Conservation (phyloP, 306 rosid genomes). For the Prunus mira region DNA sequence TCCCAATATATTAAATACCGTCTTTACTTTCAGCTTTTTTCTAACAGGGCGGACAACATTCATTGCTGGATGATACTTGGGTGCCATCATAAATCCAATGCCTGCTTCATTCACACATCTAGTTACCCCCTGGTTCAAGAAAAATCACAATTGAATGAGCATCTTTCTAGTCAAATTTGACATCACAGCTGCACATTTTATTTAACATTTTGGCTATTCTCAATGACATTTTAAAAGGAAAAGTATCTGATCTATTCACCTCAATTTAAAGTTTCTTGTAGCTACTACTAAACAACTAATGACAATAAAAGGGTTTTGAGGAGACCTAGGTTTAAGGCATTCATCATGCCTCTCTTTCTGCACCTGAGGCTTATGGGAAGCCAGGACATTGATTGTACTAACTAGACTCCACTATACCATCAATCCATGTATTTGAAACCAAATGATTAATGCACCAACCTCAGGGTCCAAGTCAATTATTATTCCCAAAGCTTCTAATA, state of each 20-base stretch:
- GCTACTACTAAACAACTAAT: too few species aligned
- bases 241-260: background rate
- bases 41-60: conserved; percentile 73
- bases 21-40: conserved; percentile 75
- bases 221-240: too few species aligned
- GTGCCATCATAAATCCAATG: conserved; percentile 94
- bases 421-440: background rate
- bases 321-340: background rate
- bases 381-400: background rate
- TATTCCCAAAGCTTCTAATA: conserved; percentile 76
- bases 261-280: background rate
- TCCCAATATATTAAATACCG: conserved; percentile 87
- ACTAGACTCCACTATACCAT: background rate
- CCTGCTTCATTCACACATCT: conserved; percentile 76
- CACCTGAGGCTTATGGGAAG: background rate
- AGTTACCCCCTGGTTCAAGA: conserved; percentile 57
- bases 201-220: background rate
- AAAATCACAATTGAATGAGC: conserved; percentile 9
- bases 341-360: conserved; percentile 1
- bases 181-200: background rate
- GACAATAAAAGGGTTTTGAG: too few species aligned
- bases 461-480: conserved; percentile 71
- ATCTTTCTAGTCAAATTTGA: conserved; percentile 2
- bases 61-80: conserved; percentile 92
- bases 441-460: conserved; percentile 36